Percentiles rank a stretch among this genome's conserved stretches.
phyloP scores from a whole-genome alignment of 805 yeast genomes.

The Lachancea meyersii region DNA sequence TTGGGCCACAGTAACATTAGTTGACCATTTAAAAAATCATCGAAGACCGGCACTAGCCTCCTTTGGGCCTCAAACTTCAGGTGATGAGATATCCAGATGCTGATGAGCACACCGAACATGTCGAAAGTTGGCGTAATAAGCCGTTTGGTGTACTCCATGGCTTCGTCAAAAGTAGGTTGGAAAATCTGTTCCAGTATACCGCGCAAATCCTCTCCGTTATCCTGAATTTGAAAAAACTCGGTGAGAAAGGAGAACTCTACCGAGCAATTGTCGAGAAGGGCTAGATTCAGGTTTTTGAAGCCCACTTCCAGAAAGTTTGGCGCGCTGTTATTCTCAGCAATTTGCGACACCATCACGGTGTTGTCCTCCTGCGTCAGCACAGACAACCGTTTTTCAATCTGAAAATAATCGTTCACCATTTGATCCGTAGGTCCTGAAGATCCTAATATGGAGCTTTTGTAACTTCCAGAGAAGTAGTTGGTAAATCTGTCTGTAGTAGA shows the following conservation, averaged over 20 bases:
- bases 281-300: conserved; percentile 64
- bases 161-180: conserved; percentile 45
- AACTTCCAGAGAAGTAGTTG: conserved; percentile 22
- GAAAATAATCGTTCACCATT: conserved; percentile 47
- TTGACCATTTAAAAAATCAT: conserved; percentile 61
- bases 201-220: conserved; percentile 39
- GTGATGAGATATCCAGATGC: conserved; percentile 64
- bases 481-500: conserved; percentile 29
- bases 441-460: conserved; percentile 14
- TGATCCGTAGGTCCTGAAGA: conserved; percentile 19
- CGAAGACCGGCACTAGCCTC: conserved; percentile 58
- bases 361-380: conserved; percentile 50
- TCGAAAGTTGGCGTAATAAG: conserved; percentile 46
- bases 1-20: conserved; percentile 78
- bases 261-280: conserved; percentile 67
- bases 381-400: conserved; percentile 53
- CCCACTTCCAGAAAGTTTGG: conserved; percentile 67
- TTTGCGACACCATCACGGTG: conserved; percentile 71
- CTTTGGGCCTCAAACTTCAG: conserved; percentile 62
- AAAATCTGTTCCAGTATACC: conserved; percentile 46
- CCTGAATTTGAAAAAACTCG: conserved; percentile 56
- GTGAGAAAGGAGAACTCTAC: conserved; percentile 70
- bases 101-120: conserved; percentile 68
- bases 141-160: conserved; percentile 43
- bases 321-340: conserved; percentile 70